Evolutionary conservation across 2,329 filamentous ascomycete species (phyloP).

Genomic region (Scytalidium lignicola): DNA sequence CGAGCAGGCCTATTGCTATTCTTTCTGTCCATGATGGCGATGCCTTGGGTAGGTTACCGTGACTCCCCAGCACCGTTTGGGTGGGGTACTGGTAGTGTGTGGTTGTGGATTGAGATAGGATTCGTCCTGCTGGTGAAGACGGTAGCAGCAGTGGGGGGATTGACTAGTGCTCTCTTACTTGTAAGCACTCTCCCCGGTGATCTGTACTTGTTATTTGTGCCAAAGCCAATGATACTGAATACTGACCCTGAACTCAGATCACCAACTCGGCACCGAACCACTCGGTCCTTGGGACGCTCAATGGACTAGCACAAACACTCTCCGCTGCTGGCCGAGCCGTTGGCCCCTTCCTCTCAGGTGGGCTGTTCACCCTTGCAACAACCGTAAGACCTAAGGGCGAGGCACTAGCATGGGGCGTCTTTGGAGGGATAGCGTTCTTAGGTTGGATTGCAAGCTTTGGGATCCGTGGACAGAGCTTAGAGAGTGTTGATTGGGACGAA

Average conservation of each 20-base stretch:
- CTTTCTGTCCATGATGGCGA: slow-evolving; percentile 74
- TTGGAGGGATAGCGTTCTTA: slow-evolving; percentile 74
- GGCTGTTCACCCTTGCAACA: slow-evolving; percentile 75
- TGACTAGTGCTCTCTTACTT: slow-evolving; percentile 84
- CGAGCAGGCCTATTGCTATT: slow-evolving; percentile 73
- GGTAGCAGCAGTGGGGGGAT: slow-evolving; percentile 78
- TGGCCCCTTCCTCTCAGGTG: slow-evolving; percentile 83
- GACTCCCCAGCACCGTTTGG: slow-evolving; percentile 52
- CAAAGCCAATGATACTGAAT: neutral
- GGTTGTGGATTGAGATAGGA: slow-evolving; percentile 79
- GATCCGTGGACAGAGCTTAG: slow-evolving; percentile 60
- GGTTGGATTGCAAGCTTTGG: slow-evolving; percentile 78
- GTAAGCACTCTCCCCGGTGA: slow-evolving; percentile 44
- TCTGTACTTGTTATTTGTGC: neutral
- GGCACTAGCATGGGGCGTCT: slow-evolving; percentile 78
- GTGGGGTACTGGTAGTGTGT: slow-evolving; percentile 56
- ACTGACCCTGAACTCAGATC: slow-evolving; percentile 49
- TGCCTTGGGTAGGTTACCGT: slow-evolving; percentile 84
- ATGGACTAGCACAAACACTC: slow-evolving; percentile 89
- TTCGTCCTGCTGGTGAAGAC: slow-evolving; percentile 81
- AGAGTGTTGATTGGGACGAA: slow-evolving; percentile 47
- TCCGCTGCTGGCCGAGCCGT: slow-evolving; percentile 85
- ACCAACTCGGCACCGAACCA: slow-evolving; percentile 89
- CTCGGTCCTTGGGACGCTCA: slow-evolving; percentile 80
- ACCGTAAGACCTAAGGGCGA: slow-evolving; percentile 75